Evolutionary conservation across 306 rosid species (phyloP).

Genomic region (Vachellia collinsii): DNA sequence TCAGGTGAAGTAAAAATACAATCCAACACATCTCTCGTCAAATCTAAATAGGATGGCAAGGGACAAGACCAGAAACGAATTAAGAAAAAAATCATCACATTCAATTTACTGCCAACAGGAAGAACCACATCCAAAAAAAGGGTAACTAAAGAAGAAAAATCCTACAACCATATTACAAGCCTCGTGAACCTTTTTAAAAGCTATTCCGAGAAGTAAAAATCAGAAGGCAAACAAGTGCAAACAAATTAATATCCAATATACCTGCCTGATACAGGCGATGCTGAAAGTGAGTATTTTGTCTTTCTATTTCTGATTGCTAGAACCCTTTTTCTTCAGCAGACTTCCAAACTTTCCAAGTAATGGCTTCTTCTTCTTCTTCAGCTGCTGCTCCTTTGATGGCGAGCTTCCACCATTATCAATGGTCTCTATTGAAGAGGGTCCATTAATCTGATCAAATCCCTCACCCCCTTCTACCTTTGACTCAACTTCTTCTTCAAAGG

Average conservation of each 20-base stretch:
- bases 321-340: constrained; percentile 86
- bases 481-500: constrained; percentile 71
- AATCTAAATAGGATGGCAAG: constrained; percentile 36
- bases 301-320: constrained; percentile 73
- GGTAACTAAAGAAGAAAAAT: constrained; percentile 41
- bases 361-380: constrained; percentile 82
- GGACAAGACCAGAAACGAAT: constrained; percentile 27
- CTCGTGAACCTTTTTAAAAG: constrained; percentile 57
- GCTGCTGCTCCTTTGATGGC: constrained; percentile 72
- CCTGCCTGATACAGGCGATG: constrained; percentile 19
- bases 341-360: constrained; percentile 88
- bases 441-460: constrained; percentile 28
- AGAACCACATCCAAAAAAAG: constrained; percentile 34
- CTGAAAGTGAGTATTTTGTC: constrained; percentile 5
- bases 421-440: constrained; percentile 8
- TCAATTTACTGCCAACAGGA: constrained; percentile 39
- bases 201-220: constrained; percentile 64
- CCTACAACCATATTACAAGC: constrained; percentile 61
- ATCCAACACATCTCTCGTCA: constrained; percentile 35
- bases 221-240: constrained; percentile 53
- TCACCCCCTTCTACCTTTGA: constrained; percentile 46
- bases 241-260: constrained; percentile 54
- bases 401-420: constrained; percentile 55
- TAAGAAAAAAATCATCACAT: constrained; percentile 45
- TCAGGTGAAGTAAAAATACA: constrained; percentile 30